Conservation (phyloP, 345 rosid species). For the Populus simonii region DNA sequence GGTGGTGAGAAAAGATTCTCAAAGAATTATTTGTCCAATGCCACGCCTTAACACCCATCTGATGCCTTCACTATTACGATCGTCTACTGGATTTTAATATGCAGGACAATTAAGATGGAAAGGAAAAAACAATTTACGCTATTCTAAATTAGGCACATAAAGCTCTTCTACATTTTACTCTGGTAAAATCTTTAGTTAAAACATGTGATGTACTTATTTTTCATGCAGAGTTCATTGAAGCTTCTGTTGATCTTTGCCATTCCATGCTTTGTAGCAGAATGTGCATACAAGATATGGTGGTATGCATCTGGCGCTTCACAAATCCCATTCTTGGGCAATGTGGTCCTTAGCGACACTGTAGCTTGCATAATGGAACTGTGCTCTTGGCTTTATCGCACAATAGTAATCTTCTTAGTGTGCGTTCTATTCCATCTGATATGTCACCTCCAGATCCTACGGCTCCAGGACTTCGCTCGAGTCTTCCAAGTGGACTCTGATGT, state of each 20-base stretch:
- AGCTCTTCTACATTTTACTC: not conserved
- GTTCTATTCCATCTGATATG: conserved; percentile 84
- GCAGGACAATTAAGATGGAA: too few relatives aligned
- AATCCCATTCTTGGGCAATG: conserved; percentile 82
- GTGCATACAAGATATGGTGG: conserved; percentile 96
- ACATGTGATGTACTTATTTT: not conserved
- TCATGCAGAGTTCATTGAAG: conserved; percentile 73
- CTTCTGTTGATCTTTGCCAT: conserved; percentile 64
- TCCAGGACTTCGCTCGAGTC: conserved; percentile 75
- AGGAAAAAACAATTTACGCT: not conserved
- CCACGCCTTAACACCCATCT: not conserved
- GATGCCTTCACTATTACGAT: not conserved
- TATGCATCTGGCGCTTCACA: conserved; percentile 89
- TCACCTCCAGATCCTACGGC: conserved; percentile 87
- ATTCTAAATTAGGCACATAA: not conserved
- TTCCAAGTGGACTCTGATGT: conserved; percentile 79
- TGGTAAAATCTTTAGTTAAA: too few relatives aligned
- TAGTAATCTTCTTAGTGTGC: conserved; percentile 74
- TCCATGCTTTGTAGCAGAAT: conserved; percentile 71
- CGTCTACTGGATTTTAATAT: too few relatives aligned
- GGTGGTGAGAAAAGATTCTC: not conserved
- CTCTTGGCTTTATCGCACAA: conserved; percentile 90
- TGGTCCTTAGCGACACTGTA: conserved; percentile 63
- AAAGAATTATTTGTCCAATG: not conserved
- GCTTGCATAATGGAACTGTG: conserved; percentile 79